Evolutionary conservation across 1,139 yeast species (phyloP).

Genomic region (Zygosaccharomyces sapae): DNA sequence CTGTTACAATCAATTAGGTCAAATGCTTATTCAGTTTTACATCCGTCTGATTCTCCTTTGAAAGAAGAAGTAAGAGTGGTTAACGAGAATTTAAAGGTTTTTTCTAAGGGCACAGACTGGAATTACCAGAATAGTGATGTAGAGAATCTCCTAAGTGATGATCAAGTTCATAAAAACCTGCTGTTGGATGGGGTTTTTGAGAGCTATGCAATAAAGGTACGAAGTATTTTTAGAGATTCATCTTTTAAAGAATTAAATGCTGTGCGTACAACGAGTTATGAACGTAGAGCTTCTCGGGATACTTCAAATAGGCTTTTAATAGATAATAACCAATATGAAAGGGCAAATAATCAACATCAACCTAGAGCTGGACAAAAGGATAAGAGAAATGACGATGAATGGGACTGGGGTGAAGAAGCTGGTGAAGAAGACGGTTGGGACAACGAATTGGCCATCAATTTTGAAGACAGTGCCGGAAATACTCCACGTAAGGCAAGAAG

Average conservation of each 20-base stretch:
- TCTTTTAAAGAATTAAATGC: slow-evolving; percentile 11
- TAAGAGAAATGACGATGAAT: slow-evolving; percentile 16
- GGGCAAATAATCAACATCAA: too few relatives aligned
- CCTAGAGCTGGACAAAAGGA: slow-evolving; percentile 8
- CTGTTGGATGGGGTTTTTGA: slow-evolving; percentile 28
- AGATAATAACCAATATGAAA: too few relatives aligned
- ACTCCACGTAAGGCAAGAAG: slow-evolving; percentile 2
- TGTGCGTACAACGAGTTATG: neutral
- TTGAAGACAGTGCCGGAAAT: slow-evolving; percentile 5
- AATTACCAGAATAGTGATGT: slow-evolving; percentile 20
- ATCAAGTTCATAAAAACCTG: slow-evolving; percentile 24
- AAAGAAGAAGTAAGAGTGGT: slow-evolving; percentile 14
- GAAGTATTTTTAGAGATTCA: slow-evolving; percentile 17
- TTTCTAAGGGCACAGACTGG: slow-evolving; percentile 21
- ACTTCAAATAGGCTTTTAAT: neutral
- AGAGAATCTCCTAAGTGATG: slow-evolving; percentile 22
- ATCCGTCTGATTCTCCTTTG: slow-evolving; percentile 11
- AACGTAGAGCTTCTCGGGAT: neutral
- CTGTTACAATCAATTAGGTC: slow-evolving; percentile 24
- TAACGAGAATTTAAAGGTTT: slow-evolving; percentile 13
- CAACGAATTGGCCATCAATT: slow-evolving; percentile 12
- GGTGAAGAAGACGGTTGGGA: slow-evolving; percentile 13
- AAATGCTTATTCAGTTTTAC: slow-evolving; percentile 24
- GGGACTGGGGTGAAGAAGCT: slow-evolving; percentile 29
- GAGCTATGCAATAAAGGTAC: slow-evolving; percentile 17